Base-by-base conservation (phyloP, 1,139 yeast species). In the Hansenula sp. region DNA sequence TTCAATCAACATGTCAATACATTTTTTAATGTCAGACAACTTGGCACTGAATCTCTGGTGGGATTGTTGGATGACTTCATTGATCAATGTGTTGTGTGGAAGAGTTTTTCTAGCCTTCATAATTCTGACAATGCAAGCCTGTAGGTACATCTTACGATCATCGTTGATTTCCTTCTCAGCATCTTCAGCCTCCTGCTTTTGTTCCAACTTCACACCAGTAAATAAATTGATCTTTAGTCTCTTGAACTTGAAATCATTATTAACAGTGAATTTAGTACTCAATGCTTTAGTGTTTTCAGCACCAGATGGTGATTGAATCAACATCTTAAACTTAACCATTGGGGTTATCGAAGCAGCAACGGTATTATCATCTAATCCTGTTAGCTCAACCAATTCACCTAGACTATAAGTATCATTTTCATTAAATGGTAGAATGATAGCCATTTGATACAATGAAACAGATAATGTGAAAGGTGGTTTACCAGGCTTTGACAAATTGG, bases 91-190 rank as follows among this genome's bases (percentile, higher is more conserved):
- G 41, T 84, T 85, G 61, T 90, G 97, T 50, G 81, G 79, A 55
- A 89, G 72, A 41, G 74, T 75, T 65, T 90, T 86, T 60, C 97
- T 78, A 1, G 96, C 91, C 70, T 93, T 93, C 98, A 93, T 93
- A 59, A 93, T 88, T 58, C 99, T 79, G 38, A 93, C 99, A 66
- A 93, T 89, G 58, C 96, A 87, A 2, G 98, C 96, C 60, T 90
- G 88, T 58, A 93, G 74, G 67, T 84, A 84, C 60, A 86, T 80
- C 69, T 84, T 88, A 57, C 98, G 80, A 48, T 90, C 88, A 59
- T 89, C 93, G 55, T 84, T 90, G 51, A 93, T 80, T 60, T 90
- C 96, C 65, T 84, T 84, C 56, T 79, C 84, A 1, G 96, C 81
- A 51, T 88, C 96, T 42, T 83, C 91, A 36, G 79, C 80, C 59